A percentile compares a stretch with the other conserved stretches of the same genome.
phyloP scores from a whole-genome alignment of 495 filamentous ascomycete genomes.

The Talaromyces ruber region DNA sequence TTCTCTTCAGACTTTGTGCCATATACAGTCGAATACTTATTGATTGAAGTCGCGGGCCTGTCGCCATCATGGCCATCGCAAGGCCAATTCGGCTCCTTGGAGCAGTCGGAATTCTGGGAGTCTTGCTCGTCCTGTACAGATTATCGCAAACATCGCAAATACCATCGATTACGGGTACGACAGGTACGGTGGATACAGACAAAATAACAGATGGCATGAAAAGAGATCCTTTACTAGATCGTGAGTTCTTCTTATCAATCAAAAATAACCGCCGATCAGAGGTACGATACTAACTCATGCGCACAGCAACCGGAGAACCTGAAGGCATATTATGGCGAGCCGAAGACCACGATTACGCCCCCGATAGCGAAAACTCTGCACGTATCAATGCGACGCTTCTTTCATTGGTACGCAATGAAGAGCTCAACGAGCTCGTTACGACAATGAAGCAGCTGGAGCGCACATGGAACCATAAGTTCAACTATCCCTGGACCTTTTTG shows the following conservation, averaged over 20 bases:
- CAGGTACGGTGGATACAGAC: conserved; percentile 26
- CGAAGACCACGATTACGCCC: conserved; percentile 61
- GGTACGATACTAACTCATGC: conserved; percentile 2
- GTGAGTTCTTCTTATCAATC: conserved; percentile 41
- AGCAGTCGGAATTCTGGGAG: conserved; percentile 57
- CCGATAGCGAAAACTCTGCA: conserved; percentile 61
- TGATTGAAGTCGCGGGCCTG: background rate
- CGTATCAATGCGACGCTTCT: conserved; percentile 91
- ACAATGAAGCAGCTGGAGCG: conserved; percentile 87
- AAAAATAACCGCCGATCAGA: background rate
- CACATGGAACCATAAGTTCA: conserved; percentile 98
- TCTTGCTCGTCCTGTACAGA: conserved; percentile 67
- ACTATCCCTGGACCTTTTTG: conserved; percentile 99
- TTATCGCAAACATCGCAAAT: conserved; percentile 39
- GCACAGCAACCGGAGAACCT: conserved; percentile 73
- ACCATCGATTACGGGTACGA: conserved; percentile 21
- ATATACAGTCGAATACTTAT: background rate
- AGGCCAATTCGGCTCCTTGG: conserved; percentile 73
- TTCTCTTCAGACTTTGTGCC: background rate
- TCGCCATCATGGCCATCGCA: conserved; percentile 64
- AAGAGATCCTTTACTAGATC: conserved; percentile 74
- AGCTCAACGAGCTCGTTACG: conserved; percentile 71
- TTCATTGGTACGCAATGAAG: conserved; percentile 83
- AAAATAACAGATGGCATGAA: conserved; percentile 42
- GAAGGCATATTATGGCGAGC: conserved; percentile 61